Evolutionary conservation across 345 rosid species (phyloP).

Genomic region (Draba incana): DNA sequence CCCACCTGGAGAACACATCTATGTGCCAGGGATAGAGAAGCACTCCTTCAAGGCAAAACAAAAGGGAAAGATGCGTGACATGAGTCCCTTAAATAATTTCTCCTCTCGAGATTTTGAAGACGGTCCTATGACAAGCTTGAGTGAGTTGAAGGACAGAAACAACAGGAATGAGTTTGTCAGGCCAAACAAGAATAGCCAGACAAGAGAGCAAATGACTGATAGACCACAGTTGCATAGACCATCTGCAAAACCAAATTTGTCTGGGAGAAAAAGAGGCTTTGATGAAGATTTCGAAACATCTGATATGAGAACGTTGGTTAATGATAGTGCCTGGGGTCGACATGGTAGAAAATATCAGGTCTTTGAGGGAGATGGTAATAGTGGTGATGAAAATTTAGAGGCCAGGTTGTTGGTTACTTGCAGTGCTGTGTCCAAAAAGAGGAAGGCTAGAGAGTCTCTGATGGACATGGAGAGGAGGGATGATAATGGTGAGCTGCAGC

Average conservation of each 20-base stretch:
- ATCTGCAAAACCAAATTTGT: slow-evolving; percentile 48
- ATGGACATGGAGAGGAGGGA: slow-evolving; percentile 49
- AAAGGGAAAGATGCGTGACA: slow-evolving; percentile 69
- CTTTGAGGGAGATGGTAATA: slow-evolving; percentile 46
- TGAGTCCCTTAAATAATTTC: slow-evolving; percentile 53
- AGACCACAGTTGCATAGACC: slow-evolving; percentile 44
- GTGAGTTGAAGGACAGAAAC: slow-evolving; percentile 52
- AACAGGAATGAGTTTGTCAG: slow-evolving; percentile 37
- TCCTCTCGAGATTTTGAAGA: slow-evolving; percentile 51
- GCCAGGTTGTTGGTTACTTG: slow-evolving; percentile 52
- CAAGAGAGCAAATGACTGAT: slow-evolving; percentile 57
- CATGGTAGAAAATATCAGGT: slow-evolving; percentile 56
- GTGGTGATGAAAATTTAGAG: slow-evolving; percentile 60
- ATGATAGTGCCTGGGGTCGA: slow-evolving; percentile 49
- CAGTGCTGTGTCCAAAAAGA: slow-evolving; percentile 63
- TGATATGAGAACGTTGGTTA: slow-evolving; percentile 46
- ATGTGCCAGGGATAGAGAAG: slow-evolving; percentile 45
- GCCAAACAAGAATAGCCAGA: slow-evolving; percentile 53
- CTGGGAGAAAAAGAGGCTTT: slow-evolving; percentile 59
- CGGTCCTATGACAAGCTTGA: slow-evolving; percentile 40
- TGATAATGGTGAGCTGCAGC: slow-evolving; percentile 51
- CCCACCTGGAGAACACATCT: slow-evolving; percentile 46
- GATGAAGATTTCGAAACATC: slow-evolving; percentile 59
- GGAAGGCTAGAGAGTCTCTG: slow-evolving; percentile 63
- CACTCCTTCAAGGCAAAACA: slow-evolving; percentile 65